Conservation (phyloP, 164 flowering plant species). For the Nelumbo lutea region DNA sequence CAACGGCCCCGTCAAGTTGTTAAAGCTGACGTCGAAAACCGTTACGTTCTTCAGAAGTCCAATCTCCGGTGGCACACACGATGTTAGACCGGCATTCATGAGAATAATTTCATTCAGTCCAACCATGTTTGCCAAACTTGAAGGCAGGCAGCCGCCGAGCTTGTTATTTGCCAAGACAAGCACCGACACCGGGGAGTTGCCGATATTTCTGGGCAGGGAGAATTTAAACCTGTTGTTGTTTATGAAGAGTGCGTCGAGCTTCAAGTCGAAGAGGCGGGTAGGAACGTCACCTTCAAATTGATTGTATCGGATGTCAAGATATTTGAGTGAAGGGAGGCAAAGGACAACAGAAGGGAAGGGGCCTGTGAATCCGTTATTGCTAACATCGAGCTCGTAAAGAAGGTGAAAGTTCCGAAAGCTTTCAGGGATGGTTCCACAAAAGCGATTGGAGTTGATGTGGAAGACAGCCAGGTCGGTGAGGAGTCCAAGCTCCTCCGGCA, state of each 20-base stretch:
- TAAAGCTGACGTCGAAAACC: slow-evolving; percentile 48
- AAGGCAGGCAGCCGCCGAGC: slow-evolving; percentile 40
- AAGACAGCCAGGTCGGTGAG: slow-evolving; percentile 64
- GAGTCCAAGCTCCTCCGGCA: slow-evolving; percentile 65
- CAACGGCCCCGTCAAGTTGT: slow-evolving; percentile 37
- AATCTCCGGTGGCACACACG: slow-evolving; percentile 39
- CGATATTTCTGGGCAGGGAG: slow-evolving; percentile 49
- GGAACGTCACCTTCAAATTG: slow-evolving; percentile 55
- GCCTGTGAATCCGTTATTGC: slow-evolving; percentile 62
- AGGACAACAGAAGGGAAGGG: slow-evolving; percentile 52
- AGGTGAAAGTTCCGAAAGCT: slow-evolving; percentile 34
- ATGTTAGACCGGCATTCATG: slow-evolving; percentile 25
- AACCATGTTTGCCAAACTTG: slow-evolving; percentile 33
- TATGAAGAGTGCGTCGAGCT: slow-evolving; percentile 73
- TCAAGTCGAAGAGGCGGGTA: slow-evolving; percentile 36
- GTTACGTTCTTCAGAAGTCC: slow-evolving; percentile 31
- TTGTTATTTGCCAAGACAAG: slow-evolving; percentile 56
- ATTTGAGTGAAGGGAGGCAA: slow-evolving; percentile 42
- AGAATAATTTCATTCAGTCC: slow-evolving; percentile 36
- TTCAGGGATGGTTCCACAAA: slow-evolving; percentile 47
- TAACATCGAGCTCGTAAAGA: slow-evolving; percentile 68
- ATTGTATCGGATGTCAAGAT: slow-evolving; percentile 65
- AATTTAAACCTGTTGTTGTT: slow-evolving; percentile 61
- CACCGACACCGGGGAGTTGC: slow-evolving; percentile 64
- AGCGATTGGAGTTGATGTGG: slow-evolving; percentile 68